A percentile compares a stretch with the other conserved stretches of the same genome.
Conservation (phyloP, 1,284 basidiomycete genomes). For the Phylloboletellus chloephorus region DNA sequence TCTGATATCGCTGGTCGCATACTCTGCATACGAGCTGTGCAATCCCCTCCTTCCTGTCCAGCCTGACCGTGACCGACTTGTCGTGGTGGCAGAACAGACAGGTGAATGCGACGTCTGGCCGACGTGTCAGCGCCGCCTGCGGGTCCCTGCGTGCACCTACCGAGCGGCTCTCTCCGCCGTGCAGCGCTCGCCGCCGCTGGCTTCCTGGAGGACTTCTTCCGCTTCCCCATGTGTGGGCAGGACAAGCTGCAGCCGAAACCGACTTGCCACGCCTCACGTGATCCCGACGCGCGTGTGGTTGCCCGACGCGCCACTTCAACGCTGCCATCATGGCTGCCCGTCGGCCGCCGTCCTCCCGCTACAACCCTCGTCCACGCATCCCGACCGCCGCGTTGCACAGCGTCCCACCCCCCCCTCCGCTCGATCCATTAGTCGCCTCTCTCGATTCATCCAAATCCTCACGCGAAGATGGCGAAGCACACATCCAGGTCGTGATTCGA, state of each 20-base stretch:
- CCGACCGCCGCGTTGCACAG: conserved; percentile 16
- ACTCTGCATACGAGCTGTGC: conserved; percentile 73
- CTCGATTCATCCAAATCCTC: conserved; percentile 18
- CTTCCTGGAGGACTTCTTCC: conserved; percentile 82
- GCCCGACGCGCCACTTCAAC: conserved; percentile 22
- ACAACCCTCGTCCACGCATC: conserved; percentile 21
- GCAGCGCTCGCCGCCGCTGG: conserved; percentile 47
- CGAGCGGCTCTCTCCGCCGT: conserved; percentile 63
- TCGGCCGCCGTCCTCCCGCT: conserved; percentile 20
- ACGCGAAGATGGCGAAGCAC: conserved; percentile 53
- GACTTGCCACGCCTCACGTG: too few relatives aligned
- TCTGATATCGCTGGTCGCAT: conserved; percentile 78
- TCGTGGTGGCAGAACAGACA: conserved; percentile 92
- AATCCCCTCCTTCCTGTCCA: conserved; percentile 79
- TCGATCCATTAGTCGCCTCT: conserved; percentile 19
- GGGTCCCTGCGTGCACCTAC: conserved; percentile 36
- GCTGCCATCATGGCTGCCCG: conserved; percentile 28
- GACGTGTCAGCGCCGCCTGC: conserved; percentile 7
- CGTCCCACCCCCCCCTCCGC: conserved; percentile 13
- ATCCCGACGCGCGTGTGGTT: conserved; percentile 26
- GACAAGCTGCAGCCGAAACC: conserved; percentile 9
- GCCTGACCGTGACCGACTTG: conserved; percentile 80
- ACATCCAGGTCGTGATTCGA: conserved; percentile 90
- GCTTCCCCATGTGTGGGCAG: conserved; percentile 65
- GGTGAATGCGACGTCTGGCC: conserved; percentile 68